Conservation (phyloP, 768 basidiomycete genomes). For the Boletus rubroflammeus region DNA sequence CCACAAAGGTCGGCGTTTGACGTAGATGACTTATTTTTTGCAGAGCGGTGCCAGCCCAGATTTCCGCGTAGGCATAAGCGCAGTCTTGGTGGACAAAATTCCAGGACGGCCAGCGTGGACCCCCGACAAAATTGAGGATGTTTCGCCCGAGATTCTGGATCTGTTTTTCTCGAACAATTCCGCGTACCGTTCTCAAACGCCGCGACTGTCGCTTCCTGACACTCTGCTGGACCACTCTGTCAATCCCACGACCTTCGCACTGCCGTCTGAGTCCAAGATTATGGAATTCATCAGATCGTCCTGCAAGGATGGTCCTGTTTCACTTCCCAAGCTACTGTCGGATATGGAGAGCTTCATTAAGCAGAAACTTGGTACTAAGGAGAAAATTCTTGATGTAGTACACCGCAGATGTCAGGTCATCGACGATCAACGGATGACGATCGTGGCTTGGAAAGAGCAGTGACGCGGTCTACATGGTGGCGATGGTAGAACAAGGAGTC, state of each 20-base stretch:
- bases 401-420: slow-evolving; percentile 60
- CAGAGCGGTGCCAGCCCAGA: slow-evolving; percentile 79
- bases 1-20: slow-evolving; percentile 6
- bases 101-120: slow-evolving; percentile 64
- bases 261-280: slow-evolving; percentile 81
- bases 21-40: slow-evolving; percentile 11
- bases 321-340: slow-evolving; percentile 21
- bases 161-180: slow-evolving; percentile 68
- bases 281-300: slow-evolving; percentile 47
- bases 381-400: slow-evolving; percentile 78
- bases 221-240: slow-evolving; percentile 25
- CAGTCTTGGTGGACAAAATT: slow-evolving; percentile 55
- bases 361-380: slow-evolving; percentile 56
- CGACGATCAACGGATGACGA: slow-evolving; percentile 42
- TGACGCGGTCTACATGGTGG: slow-evolving; percentile 12
- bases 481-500: slow-evolving; percentile 16
- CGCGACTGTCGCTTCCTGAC: slow-evolving; percentile 42
- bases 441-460: slow-evolving; percentile 23
- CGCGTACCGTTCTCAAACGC: slow-evolving; percentile 42
- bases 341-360: slow-evolving; percentile 21
- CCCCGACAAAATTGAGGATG: slow-evolving; percentile 58
- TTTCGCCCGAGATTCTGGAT: slow-evolving; percentile 53
- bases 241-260: slow-evolving; percentile 41
- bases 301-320: slow-evolving; percentile 40
- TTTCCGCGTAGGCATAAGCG: slow-evolving; percentile 77